phyloP scores from a whole-genome alignment of 495 filamentous ascomycete species.

The Penicillium alfredii region DNA sequence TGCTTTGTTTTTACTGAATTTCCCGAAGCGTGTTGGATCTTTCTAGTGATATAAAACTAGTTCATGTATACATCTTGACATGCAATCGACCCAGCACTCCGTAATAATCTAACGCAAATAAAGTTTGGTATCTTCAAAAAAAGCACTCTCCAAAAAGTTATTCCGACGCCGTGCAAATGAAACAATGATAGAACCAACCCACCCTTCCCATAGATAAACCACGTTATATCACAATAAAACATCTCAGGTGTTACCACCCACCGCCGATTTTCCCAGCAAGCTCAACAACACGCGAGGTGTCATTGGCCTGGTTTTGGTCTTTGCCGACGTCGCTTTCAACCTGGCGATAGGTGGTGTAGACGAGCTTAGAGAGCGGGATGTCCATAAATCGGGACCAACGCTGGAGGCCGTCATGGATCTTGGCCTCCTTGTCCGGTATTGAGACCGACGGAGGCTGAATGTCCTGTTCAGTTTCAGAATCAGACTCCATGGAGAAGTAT shows the following conservation, averaged over 20 bases:
- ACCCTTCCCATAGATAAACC: too few relatives aligned
- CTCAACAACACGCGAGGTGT: constrained; percentile 79
- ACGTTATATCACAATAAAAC: too few relatives aligned
- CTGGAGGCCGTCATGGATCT: constrained; percentile 51
- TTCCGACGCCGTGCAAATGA: constrained; percentile 19
- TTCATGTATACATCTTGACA: too few relatives aligned
- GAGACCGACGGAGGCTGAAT: constrained; percentile 9
- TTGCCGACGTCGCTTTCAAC: constrained; percentile 96
- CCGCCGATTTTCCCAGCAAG: constrained; percentile 90
- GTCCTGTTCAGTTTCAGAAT: constrained; percentile 30
- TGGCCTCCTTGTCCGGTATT: constrained; percentile 26
- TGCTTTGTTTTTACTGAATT: too few relatives aligned
- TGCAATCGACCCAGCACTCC: too few relatives aligned
- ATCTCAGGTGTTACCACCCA: constrained; percentile 76
- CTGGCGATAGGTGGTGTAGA: constrained; percentile 79
- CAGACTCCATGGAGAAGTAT: constrained; percentile 78
- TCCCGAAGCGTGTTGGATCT: too few relatives aligned
- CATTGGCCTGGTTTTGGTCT: constrained; percentile 43
- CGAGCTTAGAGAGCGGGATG: constrained; percentile 64
- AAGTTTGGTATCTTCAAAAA: constrained; percentile 15
- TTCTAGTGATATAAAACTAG: too few relatives aligned
- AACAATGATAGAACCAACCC: too few relatives aligned
- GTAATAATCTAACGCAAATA: too few relatives aligned
- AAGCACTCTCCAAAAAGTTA: too few relatives aligned
- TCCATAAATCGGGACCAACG: constrained; percentile 70